Percentiles rank a stretch among this genome's conserved stretches.
These are phyloP conservation scores for Voacanga thouarsii DNA, from an alignment of 257 asterid genomes.

Conservation along the genomic window DNA sequence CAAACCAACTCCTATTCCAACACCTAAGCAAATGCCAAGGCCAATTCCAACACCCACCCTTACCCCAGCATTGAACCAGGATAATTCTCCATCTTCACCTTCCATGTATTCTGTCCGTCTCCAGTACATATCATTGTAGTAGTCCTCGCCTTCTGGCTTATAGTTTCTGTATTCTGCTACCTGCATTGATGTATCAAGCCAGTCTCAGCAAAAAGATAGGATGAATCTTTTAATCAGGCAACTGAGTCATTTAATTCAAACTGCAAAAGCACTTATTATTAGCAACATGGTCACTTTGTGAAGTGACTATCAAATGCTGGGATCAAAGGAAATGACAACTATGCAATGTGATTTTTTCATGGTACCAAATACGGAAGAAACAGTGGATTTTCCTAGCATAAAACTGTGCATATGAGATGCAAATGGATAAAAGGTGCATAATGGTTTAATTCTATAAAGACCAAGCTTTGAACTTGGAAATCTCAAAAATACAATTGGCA, in stretches of 20 bases:
- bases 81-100: conserved; percentile 65
- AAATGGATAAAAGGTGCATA: not conserved
- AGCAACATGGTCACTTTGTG: not conserved
- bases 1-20: conserved; percentile 65
- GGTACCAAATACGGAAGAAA: not conserved
- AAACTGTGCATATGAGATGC: not conserved
- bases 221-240: not conserved
- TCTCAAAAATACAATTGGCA: not conserved
- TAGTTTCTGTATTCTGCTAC: not conserved
- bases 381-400: not conserved
- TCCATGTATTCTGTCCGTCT: conserved; percentile 33
- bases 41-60: conserved; percentile 78
- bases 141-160: conserved; percentile 40
- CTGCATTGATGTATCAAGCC: not conserved
- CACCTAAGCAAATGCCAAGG: conserved; percentile 64
- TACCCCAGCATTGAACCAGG: conserved; percentile 83
- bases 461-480: not conserved
- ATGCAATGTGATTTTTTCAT: not conserved
- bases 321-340: not conserved
- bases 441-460: not conserved
- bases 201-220: not conserved
- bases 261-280: not conserved
- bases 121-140: conserved; percentile 35
- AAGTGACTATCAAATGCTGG: not conserved
- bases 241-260: not conserved